Percentiles rank a stretch among this genome's conserved stretches.
Evolutionary conservation across 1,284 basidiomycete species (phyloP).

Genomic region (Malassezia pachydermatis): DNA sequence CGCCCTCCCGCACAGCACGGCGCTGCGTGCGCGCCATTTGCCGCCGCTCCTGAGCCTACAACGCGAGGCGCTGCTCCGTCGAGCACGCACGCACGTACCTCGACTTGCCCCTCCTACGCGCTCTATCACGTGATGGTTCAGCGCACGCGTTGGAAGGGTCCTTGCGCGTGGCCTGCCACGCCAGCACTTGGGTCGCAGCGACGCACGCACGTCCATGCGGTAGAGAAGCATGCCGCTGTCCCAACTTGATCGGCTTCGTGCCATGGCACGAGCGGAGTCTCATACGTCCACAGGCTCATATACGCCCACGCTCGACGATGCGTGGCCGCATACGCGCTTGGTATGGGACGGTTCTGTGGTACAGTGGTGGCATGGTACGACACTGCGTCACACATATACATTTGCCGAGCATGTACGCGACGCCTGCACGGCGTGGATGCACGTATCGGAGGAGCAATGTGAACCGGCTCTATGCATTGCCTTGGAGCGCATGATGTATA

Average conservation of each 20-base stretch:
- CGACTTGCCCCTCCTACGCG: neutral
- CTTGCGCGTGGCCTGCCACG: no score
- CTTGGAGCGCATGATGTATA: slow-evolving; percentile 27
- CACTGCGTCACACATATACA: neutral
- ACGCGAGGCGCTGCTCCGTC: neutral
- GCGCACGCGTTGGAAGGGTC: no score
- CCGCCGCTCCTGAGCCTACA: neutral
- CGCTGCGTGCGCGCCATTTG: slow-evolving; percentile 10
- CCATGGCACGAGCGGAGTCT: slow-evolving; percentile 13
- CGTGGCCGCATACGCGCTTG: no score
- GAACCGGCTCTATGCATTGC: slow-evolving; percentile 32
- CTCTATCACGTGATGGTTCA: no score
- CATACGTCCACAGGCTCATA: no score
- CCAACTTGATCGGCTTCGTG: slow-evolving; percentile 10
- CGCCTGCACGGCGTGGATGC: slow-evolving; percentile 4
- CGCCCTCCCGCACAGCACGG: neutral
- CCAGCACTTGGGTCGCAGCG: neutral
- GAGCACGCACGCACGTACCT: neutral
- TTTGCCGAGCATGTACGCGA: slow-evolving; percentile 11
- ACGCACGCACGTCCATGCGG: neutral
- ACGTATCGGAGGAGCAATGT: neutral
- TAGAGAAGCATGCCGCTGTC: neutral
- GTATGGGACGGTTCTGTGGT: no score
- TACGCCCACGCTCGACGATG: neutral
- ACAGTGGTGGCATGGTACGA: neutral